Percentiles rank a stretch among this genome's conserved stretches.
Conservation (phyloP, 108 stramenopile species). For the Skeletonema marinoi region DNA sequence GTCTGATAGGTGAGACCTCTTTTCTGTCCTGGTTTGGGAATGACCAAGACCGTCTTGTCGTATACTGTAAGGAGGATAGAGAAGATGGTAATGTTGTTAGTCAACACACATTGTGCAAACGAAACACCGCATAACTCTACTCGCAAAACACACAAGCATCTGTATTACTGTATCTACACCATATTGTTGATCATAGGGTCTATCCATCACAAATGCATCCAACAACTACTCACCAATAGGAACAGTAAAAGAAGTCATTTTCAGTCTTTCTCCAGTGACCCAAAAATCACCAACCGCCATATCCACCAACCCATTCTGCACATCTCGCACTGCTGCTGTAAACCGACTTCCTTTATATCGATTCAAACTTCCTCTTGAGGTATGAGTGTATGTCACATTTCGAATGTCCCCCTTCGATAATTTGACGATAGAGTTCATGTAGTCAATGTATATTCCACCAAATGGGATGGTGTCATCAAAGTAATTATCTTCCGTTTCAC, state of each 20-base stretch:
- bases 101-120: neutral
- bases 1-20: neutral
- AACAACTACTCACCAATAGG: neutral
- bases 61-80: neutral
- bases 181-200: too few species aligned
- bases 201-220: too few species aligned
- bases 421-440: neutral
- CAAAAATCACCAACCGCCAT: constrained; percentile 3
- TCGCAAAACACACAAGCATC: too few species aligned
- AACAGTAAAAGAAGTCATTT: constrained; percentile 2
- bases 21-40: constrained; percentile 3
- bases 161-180: too few species aligned
- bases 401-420: constrained; percentile 20
- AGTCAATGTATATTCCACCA: constrained; percentile 14
- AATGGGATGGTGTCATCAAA: constrained; percentile 13
- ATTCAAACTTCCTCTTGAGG: neutral
- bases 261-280: neutral
- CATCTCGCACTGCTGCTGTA: constrained; percentile 19
- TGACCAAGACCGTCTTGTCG: constrained; percentile 28
- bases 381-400: constrained; percentile 18
- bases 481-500: neutral
- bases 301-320: constrained; percentile 21
- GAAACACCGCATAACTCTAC: neutral
- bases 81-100: too few species aligned
- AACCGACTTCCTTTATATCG: neutral